Evolutionary conservation across 1,139 yeast genomes (phyloP), one percentile per base, ranked within the genome.

Genomic region (Zygotorulaspora mrakii): DNA sequence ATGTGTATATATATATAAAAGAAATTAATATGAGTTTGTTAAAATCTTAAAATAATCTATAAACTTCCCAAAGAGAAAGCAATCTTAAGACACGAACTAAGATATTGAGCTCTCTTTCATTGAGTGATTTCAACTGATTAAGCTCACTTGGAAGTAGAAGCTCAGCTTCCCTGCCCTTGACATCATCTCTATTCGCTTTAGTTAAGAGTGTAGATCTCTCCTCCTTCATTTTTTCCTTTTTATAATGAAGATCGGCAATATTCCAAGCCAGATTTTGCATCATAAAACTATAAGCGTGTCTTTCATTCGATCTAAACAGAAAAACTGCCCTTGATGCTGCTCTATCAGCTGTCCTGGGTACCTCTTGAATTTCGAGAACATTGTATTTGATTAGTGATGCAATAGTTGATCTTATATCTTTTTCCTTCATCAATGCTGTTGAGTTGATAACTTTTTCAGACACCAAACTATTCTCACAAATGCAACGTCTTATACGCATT

Each of bases 261-360:
- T 79, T 77, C 69, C 77, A 79, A 49, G 83, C 73, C 24, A 80
- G 55, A 42, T 74, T 74, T 43, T 79, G 79, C 37, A 70, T 66
- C 50, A 80, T 55, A 24, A 73, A 68, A 22, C 67, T 63, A 45
- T 71, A 71, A 2, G 79, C 74, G 39, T 73, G 71, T 21, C 59
- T 61, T n/a, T 76, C 71, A 39, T 77, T 78, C 52, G 81, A 84
- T 59, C 87, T 76, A 72, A 87, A 91, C 33, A 91, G 72, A 57
- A 79, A 91, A 33, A 83, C 82, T 1, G 96, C 82, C 52, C 94
- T 79, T 30, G 87, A 80, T 0, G 97, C 96, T 2, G 95, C 91
- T 49, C 98, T 73, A 61, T 89, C 97, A 22, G 81, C 82, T 24
- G 95, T 82, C 56, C 94, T 76, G 6, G 98, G 97, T 22, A 91